A percentile compares a stretch with the other conserved stretches of the same genome.
These are phyloP conservation scores for Schoenoplectus triqueter DNA, from an alignment of 202 grass and related monocot genomes.

Conservation along the genomic window DNA sequence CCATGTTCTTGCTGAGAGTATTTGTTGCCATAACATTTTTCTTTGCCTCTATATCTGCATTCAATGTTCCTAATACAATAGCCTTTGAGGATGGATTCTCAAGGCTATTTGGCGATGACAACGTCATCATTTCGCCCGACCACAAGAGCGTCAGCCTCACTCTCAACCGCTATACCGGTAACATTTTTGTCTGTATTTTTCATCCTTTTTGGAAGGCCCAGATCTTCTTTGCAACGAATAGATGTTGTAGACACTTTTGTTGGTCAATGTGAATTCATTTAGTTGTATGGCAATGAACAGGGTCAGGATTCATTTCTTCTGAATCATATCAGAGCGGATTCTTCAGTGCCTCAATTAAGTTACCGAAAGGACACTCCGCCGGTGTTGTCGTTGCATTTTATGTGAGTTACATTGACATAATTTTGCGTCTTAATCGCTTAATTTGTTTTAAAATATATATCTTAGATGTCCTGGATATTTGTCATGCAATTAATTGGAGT, in stretches of 20 bases:
- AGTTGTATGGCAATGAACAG: conserved; percentile 40
- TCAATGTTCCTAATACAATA: conserved; percentile 59
- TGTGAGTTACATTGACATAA: conserved; percentile 44
- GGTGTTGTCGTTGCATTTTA: conserved; percentile 98
- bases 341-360: conserved; percentile 84
- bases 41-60: conserved; percentile 5
- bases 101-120: conserved; percentile 72
- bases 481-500: background rate
- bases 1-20: conserved; percentile 9
- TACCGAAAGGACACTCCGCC: conserved; percentile 75
- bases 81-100: conserved; percentile 59
- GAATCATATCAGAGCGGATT: conserved; percentile 79
- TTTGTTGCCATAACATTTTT: conserved; percentile 15
- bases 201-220: background rate
- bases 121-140: conserved; percentile 51
- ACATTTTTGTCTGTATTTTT: conserved; percentile 4
- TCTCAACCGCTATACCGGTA: conserved; percentile 71
- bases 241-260: background rate
- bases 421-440: conserved; percentile 3
- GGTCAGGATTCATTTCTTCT: conserved; percentile 88
- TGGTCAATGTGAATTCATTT: background rate
- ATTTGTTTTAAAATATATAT: conserved; percentile 8
- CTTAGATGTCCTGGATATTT: background rate
- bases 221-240: background rate
- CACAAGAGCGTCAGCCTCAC: conserved; percentile 54